Evolutionary conservation across 2,329 filamentous ascomycete genomes (phyloP), one percentile per base, ranked within the genome.

Genomic region (Claviceps paspali): DNA sequence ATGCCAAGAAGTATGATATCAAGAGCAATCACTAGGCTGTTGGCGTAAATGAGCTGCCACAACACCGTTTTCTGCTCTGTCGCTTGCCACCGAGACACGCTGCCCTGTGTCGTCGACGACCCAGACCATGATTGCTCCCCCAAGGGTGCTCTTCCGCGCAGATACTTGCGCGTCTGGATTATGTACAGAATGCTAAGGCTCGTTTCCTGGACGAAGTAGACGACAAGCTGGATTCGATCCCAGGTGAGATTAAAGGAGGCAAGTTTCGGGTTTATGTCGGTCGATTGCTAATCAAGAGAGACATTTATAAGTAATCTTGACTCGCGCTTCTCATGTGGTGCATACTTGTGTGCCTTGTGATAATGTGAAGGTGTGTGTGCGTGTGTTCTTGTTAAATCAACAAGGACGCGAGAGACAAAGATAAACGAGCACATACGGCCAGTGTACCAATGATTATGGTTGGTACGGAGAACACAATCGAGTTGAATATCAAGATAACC

Each of bases 381-480:
- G n/a, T n/a, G n/a, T n/a, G n/a, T n/a, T n/a, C n/a, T n/a, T n/a
- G n/a, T n/a, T n/a, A n/a, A n/a, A n/a, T n/a, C n/a, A n/a, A n/a
- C n/a, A n/a, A n/a, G n/a, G 6, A 19, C 4, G 10, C 10, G 8
- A 27, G 27, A 27, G 15, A 27, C 11, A 22, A 11, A 15, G 10
- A 47, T 39, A 17, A 12, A 31, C 8, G 4, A 21, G 14, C 5
- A 12, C 54, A 51, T 45, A 67, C 67, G 5, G 64, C 54, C 7
- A 64, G 67, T 39, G 64, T 73, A 1, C 65, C 67, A 8, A 77
- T 50, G 2, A 76, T 57, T 0, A 64, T 67, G 6, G 67, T 73
- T 0, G 65, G 64, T 0, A 68, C 51, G 43, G 74, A 66, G n/a
- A 74, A 52, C 6, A 73, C 42, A 26, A 73, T 46, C 19, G 61